phyloP scores from a whole-genome alignment of 2,329 filamentous ascomycete genomes.

The Sclerotinia trifoliorum region DNA sequence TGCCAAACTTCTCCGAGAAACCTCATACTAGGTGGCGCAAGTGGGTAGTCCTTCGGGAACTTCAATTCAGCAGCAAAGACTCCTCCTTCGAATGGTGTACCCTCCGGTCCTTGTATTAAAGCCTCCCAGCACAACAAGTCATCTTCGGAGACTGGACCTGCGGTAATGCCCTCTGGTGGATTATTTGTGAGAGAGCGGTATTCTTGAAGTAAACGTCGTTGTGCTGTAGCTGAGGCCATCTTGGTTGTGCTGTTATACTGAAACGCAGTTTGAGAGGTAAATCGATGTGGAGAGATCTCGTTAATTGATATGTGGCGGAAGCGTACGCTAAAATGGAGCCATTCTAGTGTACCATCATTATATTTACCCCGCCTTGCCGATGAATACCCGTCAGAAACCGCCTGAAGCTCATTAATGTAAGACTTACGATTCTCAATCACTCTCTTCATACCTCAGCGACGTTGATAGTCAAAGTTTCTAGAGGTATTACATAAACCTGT shows the following conservation, averaged over 20 bases:
- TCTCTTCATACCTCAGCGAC: background rate
- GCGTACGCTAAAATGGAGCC: background rate
- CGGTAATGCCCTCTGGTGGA: conserved; percentile 95
- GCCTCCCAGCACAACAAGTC: conserved; percentile 97
- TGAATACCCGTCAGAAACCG: background rate
- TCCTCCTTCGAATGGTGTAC: conserved; percentile 92
- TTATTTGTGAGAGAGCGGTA: conserved; percentile 93
- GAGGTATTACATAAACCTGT: background rate
- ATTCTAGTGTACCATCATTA: background rate
- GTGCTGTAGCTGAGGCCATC: conserved; percentile 62
- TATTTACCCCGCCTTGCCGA: conserved; percentile 7
- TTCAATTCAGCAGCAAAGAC: conserved; percentile 93
- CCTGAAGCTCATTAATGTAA: background rate
- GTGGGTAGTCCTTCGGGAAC: conserved; percentile 95
- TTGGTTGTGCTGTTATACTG: conserved; percentile 7
- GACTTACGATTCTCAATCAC: background rate
- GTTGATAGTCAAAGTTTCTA: background rate
- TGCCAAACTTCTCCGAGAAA: conserved; percentile 95
- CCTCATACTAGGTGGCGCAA: conserved; percentile 93
- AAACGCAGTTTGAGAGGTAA: background rate
- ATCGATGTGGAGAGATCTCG: background rate
- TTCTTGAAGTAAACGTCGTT: conserved; percentile 88
- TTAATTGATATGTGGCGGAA: background rate
- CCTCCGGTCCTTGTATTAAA: conserved; percentile 90
- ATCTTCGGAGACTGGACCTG: conserved; percentile 88